Conservation (phyloP, 805 yeast genomes). For the Peterozyma xylosa region DNA sequence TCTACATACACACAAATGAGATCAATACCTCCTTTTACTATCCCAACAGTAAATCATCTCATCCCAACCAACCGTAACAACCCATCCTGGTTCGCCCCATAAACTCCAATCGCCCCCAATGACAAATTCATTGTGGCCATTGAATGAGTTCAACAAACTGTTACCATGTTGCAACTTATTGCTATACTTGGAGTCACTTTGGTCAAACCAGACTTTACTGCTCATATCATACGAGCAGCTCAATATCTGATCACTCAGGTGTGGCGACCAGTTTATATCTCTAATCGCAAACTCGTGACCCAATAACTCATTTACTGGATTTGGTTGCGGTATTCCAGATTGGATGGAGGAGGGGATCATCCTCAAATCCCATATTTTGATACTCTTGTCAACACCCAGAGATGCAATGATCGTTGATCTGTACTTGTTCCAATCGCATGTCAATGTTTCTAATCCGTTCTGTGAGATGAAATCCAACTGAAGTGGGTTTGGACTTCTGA, state of each 20-base stretch:
- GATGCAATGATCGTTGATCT: constrained; percentile 73
- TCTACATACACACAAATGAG: too few species aligned
- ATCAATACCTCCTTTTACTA: constrained; percentile 28
- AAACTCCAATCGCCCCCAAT: constrained; percentile 92
- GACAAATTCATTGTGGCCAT: constrained; percentile 78
- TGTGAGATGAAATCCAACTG: constrained; percentile 62
- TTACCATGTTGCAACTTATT: constrained; percentile 32
- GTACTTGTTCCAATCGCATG: constrained; percentile 90
- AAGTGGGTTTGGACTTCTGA: constrained; percentile 57
- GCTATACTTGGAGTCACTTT: constrained; percentile 39
- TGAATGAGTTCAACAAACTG: constrained; percentile 53
- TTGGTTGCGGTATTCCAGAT: constrained; percentile 41
- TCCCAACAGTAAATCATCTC: constrained; percentile 92
- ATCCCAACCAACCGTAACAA: constrained; percentile 94
- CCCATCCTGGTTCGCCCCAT: constrained; percentile 97
- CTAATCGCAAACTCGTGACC: constrained; percentile 91
- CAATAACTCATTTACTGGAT: constrained; percentile 67
- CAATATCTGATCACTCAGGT: constrained; percentile 58
- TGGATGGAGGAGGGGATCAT: constrained; percentile 40
- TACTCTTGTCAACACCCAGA: constrained; percentile 84
- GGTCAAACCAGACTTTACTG: constrained; percentile 77
- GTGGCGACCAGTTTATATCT: constrained; percentile 85
- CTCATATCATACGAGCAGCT: constrained; percentile 92
- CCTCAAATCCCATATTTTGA: constrained; percentile 84
- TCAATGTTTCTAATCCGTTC: constrained; percentile 70